Evolutionary conservation across 768 basidiomycete genomes (phyloP), one percentile per base, ranked within the genome.

Genomic region (Solioccasus polychromus): DNA sequence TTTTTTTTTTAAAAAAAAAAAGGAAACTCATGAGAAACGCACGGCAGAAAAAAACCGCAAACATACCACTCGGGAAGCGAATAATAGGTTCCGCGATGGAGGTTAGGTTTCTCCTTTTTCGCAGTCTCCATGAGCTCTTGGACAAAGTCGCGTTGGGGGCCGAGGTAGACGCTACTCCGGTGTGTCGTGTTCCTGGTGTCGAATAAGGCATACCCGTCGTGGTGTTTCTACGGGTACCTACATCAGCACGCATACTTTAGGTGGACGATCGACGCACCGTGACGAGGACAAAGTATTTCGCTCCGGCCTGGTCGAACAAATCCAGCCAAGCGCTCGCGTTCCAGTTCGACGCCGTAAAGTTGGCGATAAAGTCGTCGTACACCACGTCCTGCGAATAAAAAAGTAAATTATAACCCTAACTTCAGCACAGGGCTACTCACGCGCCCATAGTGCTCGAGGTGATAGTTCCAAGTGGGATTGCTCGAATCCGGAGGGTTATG

Each of bases 271-370:
- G 2, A 62, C 71, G 6, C n/a, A 73, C 77, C 15, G 79, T 73
- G 7, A 77, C 76, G 26, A 79, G 61, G 18, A 82, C 79, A 49
- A 82, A 81, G 49, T 82, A 82, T 53, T 78, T 80, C 2, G 80
- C 81, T 2, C 81, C 80, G 0, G 78, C 75, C 24, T 68, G 67
- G 32, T 73, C 76, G 39, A 83, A 75, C 8, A 82, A 45, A 53
- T 79, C 72, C 0, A 79, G 55, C 78, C 80, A 82, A 31, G 64
- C 69, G 36, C 71, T 75, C 3, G 81, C 72, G 32, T 79, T 74
- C 63, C 77, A 83, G 37, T 72, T 72, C 1, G 66, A 64, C 2
- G 75, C 78, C 0, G 73, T 78, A 53, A 80, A 81, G 40, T 72
- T 64, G 2, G 71, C 60, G 34, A 83, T 78, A 51, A 83, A 82